Percentiles rank a stretch among this genome's conserved stretches.
Evolutionary conservation across 78 protist genomes (phyloP).

Genomic region (Dictyostelium intermedium): DNA sequence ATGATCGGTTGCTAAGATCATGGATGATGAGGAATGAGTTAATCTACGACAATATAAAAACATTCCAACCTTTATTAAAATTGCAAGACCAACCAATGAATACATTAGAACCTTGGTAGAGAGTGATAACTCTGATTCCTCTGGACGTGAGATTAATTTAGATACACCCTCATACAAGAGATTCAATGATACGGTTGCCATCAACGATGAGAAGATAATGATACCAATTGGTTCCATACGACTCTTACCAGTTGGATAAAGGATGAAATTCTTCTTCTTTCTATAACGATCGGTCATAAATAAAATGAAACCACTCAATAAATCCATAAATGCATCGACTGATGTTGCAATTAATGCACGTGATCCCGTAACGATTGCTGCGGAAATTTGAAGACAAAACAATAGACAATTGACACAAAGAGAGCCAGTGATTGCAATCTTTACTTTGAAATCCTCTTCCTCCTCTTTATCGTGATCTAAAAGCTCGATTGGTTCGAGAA

Average conservation of each 20-base stretch:
- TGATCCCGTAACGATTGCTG: slow-evolving; percentile 83
- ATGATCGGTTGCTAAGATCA: slow-evolving; percentile 87
- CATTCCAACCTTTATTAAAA: slow-evolving; percentile 74
- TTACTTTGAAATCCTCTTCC: slow-evolving; percentile 48
- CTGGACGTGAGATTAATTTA: not conserved
- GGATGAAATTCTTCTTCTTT: slow-evolving; percentile 34
- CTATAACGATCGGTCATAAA: slow-evolving; percentile 75
- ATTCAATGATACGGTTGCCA: slow-evolving; percentile 84
- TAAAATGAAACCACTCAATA: slow-evolving; percentile 86
- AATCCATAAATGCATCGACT: slow-evolving; percentile 86
- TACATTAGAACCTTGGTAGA: slow-evolving; percentile 11
- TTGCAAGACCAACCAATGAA: slow-evolving; percentile 40
- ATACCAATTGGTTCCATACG: slow-evolving; percentile 90
- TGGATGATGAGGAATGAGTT: slow-evolving; percentile 57
- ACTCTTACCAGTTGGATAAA: slow-evolving; percentile 89
- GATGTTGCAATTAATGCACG: slow-evolving; percentile 79
- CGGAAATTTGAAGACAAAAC: slow-evolving; percentile 75
- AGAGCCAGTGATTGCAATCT: slow-evolving; percentile 71
- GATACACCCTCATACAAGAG: slow-evolving; percentile 56
- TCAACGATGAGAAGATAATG: slow-evolving; percentile 86
- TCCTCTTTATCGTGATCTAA: slow-evolving; percentile 4
- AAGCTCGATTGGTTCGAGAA: slow-evolving; percentile 26
- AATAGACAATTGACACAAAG: slow-evolving; percentile 75
- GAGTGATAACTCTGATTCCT: slow-evolving; percentile 1
- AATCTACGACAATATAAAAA: slow-evolving; percentile 78